Evolutionary conservation across 129 eudicot species (phyloP), one percentile per base, ranked within the genome.

Genomic region (Lactuca sativa): DNA sequence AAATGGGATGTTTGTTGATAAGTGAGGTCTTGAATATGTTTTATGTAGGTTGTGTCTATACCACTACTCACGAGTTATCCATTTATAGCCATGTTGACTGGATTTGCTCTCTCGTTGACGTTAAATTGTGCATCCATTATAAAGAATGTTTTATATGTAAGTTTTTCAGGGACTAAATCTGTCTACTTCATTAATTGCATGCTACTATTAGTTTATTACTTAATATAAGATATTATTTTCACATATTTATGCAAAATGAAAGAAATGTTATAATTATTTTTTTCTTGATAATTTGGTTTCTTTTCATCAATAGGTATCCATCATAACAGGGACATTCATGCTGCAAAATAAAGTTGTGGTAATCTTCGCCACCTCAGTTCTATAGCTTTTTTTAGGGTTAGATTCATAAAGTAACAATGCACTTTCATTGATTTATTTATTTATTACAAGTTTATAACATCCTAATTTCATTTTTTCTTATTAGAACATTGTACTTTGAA

Each of bases 321-420:
- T 85, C 33, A 61, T 85, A 51, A 93, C 98, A 0, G 83, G 88
- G 44, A 40, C 77, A 69, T 83, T 86, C 84, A 68, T 93, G 59
- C 77, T 93, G 52, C 98, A 89, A 79, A 92, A 89, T 67, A 80
- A 76, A 66, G 90, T 95, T 47, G 98, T 93, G 90, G 98, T 93
- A 83, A 75, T 58, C 16, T 67, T 32, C 4, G 21, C 48, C 47
- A 64, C 31, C 56, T 10, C 0, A 40, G 0, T 7, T 25, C 30
- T 25, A 25, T 25, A 25, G 30, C 30, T 25, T 9, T 44, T 44
- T 9, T 44, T 44, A 40, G 11, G 44, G 44, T 40, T 40, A 40
- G 44, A 40, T 40, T 2, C 44, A 40, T 4, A 40, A 40, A 40
- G 44, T 40, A 40, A 6, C 44, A 40, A 40, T 7, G 8, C 44